Evolutionary conservation across 2,329 filamentous ascomycete genomes (phyloP), one percentile per base, ranked within the genome.

Genomic region (Pestalotiopsis sp.): DNA sequence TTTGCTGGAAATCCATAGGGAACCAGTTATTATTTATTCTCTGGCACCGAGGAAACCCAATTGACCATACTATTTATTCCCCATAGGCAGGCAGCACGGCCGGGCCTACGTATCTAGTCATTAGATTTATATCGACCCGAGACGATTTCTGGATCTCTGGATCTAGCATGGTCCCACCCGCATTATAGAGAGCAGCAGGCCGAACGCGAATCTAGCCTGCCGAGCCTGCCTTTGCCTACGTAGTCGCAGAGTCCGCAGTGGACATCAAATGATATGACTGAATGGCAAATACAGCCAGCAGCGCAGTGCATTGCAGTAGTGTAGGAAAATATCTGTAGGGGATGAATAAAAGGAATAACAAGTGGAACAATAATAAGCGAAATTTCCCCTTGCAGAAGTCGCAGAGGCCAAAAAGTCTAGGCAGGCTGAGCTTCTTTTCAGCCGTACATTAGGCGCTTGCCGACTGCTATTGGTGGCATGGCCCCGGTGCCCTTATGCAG

Each of bases 401-500:
- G 38, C 13, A 62, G 56, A 59, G 13, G n/a, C 45, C 14, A 36
- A 36, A 62, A 20, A 27, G 27, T 38, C 62, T 23, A 27, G 57
- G 17, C 12, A n/a, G 38, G 62, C 62, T 64, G 62, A 64, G 62
- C 62, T 49, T 64, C 41, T 59, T 59, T 59, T 59, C 57, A 27
- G 57, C 57, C 27, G 20, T 52, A 52, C 12, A 52, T 52, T 59
- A 25, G 27, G 45, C 31, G 12, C 57, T 38, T 60, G 57, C 20
- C 25, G 57, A n/a, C 20, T 60, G 57, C 45, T 52, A 23, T 23
- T 52, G 45, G 45, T 20, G 17, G 45, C 45, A 52, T 52, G 45
- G 45, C 45, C 20, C 45, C 45, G 45, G 17, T 23, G 45, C 45
- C 45, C 45, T 52, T 52, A 52, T 52, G 45, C 45, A 52, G 45